phyloP scores from a whole-genome alignment of 495 filamentous ascomycete genomes.

The Mycothermus thermophilus region DNA sequence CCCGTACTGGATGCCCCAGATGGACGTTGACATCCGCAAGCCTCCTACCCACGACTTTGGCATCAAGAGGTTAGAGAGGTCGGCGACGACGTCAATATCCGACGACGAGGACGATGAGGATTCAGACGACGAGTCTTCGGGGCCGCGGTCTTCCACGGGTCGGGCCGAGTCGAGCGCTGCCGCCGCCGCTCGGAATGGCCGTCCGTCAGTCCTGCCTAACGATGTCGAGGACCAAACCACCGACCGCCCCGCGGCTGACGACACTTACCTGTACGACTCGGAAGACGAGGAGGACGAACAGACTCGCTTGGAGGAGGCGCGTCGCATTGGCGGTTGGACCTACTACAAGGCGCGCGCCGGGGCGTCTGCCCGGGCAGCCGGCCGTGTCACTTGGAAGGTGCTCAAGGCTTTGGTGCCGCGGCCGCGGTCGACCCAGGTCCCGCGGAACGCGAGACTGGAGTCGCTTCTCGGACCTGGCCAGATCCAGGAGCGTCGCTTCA shows the following conservation, averaged over 20 bases:
- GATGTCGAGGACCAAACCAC: slow-evolving; percentile 36
- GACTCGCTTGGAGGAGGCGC: slow-evolving; percentile 61
- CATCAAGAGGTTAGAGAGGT: slow-evolving; percentile 65
- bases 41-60: slow-evolving; percentile 73
- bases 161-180: slow-evolving; percentile 23
- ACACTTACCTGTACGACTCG: slow-evolving; percentile 87
- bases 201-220: slow-evolving; percentile 24
- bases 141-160: no score
- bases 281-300: slow-evolving; percentile 64
- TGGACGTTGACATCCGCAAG: slow-evolving; percentile 96
- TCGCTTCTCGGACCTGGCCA: slow-evolving; percentile 31
- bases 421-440: slow-evolving; percentile 47
- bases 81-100: slow-evolving; percentile 59
- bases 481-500: slow-evolving; percentile 54
- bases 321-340: slow-evolving; percentile 53
- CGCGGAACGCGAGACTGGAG: slow-evolving; percentile 35
- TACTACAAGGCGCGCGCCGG: slow-evolving; percentile 45
- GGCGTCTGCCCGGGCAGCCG: slow-evolving; percentile 17
- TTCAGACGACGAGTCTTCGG: slow-evolving; percentile 37
- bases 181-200: slow-evolving; percentile 24
- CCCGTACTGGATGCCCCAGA: slow-evolving; percentile 96
- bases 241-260: slow-evolving; percentile 36
- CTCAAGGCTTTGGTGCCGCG: slow-evolving; percentile 42
- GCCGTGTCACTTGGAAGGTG: slow-evolving; percentile 26
- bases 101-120: slow-evolving; percentile 49